Conservation (phyloP, 108 stramenopile species). For the Cyclotella kingstonii region DNA sequence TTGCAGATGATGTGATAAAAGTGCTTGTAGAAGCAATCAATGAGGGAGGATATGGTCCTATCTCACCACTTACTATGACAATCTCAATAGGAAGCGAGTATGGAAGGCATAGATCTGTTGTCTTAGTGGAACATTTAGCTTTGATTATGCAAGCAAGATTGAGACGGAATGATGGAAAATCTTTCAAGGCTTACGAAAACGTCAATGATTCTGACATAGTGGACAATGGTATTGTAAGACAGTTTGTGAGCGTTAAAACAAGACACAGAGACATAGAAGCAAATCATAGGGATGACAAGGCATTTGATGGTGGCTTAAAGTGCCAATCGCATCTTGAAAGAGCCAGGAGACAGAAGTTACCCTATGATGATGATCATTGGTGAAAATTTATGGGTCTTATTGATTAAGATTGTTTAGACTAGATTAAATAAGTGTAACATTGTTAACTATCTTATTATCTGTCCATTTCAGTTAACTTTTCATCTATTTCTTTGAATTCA, state of each 20-base stretch:
- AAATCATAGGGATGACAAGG: conserved; percentile 44
- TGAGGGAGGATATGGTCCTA: conserved; percentile 72
- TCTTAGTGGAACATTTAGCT: conserved; percentile 50
- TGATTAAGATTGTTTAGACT: no score
- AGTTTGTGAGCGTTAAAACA: conserved; percentile 49
- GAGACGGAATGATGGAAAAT: conserved; percentile 40
- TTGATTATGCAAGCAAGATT: conserved; percentile 35
- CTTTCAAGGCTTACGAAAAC: conserved; percentile 9
- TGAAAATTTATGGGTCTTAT: conserved; percentile 1
- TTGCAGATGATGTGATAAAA: conserved; percentile 50
- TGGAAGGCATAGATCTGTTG: conserved; percentile 81
- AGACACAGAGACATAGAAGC: conserved; percentile 44
- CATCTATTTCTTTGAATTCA: conserved; percentile 44
- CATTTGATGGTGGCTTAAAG: conserved; percentile 44
- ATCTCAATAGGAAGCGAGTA: conserved; percentile 67
- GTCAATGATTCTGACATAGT: background rate
- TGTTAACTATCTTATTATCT: background rate
- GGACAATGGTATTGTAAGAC: conserved; percentile 34
- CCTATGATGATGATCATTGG: conserved; percentile 34
- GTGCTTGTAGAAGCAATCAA: conserved; percentile 58
- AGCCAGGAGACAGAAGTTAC: no score
- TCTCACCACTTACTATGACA: conserved; percentile 67
- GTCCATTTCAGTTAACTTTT: conserved; percentile 33
- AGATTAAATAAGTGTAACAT: no score
- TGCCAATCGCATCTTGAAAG: conserved; percentile 32